A percentile compares a stretch with the other conserved stretches of the same genome.
These are phyloP conservation scores for Fusarium dlaminii DNA, from an alignment of 2,329 filamentous ascomycete genomes.

Conservation along the genomic window DNA sequence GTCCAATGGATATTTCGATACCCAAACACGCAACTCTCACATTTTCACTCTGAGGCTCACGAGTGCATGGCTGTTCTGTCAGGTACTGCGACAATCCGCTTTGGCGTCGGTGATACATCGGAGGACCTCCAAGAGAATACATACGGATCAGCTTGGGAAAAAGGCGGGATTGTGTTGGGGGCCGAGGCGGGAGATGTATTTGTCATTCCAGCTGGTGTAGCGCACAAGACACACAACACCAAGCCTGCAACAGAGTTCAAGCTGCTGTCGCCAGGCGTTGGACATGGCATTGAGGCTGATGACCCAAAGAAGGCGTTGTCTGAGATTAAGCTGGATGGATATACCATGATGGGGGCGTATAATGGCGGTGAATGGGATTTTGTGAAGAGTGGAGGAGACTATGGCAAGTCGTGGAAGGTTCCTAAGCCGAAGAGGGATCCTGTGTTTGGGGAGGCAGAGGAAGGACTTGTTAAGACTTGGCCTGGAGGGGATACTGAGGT, in stretches of 20 bases:
- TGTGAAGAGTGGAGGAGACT: conserved; percentile 30
- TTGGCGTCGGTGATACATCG: conserved; percentile 61
- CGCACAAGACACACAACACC: conserved; percentile 63
- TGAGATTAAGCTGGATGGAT: conserved; percentile 47
- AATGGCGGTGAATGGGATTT: conserved; percentile 35
- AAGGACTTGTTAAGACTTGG: conserved; percentile 23
- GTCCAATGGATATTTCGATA: conserved; percentile 68
- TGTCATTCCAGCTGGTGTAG: conserved; percentile 64
- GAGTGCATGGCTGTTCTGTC: conserved; percentile 67
- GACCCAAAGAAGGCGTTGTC: conserved; percentile 49
- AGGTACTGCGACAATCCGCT: conserved; percentile 62
- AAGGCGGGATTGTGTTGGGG: conserved; percentile 58
- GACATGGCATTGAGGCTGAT: conserved; percentile 48
- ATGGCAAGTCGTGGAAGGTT: conserved; percentile 33
- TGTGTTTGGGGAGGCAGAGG: conserved; percentile 14
- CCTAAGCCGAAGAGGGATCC: conserved; percentile 29
- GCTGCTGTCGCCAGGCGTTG: conserved; percentile 56
- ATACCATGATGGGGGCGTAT: conserved; percentile 61
- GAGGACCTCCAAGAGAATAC: conserved; percentile 52
- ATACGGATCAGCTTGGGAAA: conserved; percentile 52
- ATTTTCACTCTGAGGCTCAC: conserved; percentile 66
- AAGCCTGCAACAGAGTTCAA: conserved; percentile 45
- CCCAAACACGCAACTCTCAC: conserved; percentile 61
- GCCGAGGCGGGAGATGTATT: conserved; percentile 66
- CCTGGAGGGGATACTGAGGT: conserved; percentile 2